phyloP scores from a whole-genome alignment of 345 rosid species.

The rapeseed (Brassica napus) region DNA sequence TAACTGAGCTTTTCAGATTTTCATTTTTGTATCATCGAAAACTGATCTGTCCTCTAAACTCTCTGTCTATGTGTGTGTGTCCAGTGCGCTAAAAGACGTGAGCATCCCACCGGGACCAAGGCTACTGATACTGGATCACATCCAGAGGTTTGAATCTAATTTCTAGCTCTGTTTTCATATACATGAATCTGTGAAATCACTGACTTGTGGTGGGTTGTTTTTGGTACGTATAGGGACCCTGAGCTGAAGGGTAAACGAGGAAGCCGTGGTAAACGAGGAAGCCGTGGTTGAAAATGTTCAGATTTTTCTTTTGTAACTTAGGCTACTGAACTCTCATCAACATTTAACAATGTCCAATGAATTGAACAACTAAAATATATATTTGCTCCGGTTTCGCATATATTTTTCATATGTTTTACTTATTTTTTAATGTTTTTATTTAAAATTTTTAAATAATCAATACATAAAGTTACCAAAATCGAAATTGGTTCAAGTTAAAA shows the following conservation, averaged over 20 bases:
- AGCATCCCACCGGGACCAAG: slow-evolving; percentile 96
- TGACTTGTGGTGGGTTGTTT: slow-evolving; percentile 6
- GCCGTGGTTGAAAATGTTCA: no score
- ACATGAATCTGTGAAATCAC: neutral
- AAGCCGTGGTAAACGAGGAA: slow-evolving; percentile 42
- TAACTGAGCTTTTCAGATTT: slow-evolving; percentile 28
- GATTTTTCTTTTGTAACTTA: no score
- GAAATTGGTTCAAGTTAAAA: no score
- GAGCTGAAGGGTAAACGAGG: slow-evolving; percentile 57
- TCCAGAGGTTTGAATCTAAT: slow-evolving; percentile 59
- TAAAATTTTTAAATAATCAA: no score
- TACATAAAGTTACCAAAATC: no score
- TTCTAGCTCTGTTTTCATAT: neutral
- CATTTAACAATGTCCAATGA: no score
- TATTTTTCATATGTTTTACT: no score
- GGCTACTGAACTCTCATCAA: no score
- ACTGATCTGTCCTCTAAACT: neutral
- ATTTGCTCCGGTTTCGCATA: no score
- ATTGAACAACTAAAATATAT: no score
- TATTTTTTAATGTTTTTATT: no score
- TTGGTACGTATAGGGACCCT: slow-evolving; percentile 54
- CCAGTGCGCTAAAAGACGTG: slow-evolving; percentile 90
- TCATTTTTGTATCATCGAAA: neutral
- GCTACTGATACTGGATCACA: slow-evolving; percentile 82
- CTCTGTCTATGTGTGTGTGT: slow-evolving; percentile 16